Evolutionary conservation across 805 yeast genomes (phyloP).

Genomic region (Aciculoconidium aculeatum): DNA sequence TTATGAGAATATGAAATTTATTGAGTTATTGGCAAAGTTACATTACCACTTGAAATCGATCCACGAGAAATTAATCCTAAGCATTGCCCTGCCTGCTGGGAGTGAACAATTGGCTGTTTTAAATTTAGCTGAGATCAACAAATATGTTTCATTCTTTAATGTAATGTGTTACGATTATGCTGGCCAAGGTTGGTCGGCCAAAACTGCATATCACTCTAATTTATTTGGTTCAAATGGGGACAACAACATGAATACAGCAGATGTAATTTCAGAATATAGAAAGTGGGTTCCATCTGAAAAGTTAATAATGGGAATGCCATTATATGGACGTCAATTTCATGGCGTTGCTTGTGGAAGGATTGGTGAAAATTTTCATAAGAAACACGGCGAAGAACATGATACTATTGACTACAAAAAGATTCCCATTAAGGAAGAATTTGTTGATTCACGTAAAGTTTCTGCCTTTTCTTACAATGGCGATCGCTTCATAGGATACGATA

Average conservation of each 20-base stretch:
- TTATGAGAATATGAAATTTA: conserved; percentile 41
- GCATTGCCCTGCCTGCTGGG: conserved; percentile 76
- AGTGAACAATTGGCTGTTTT: conserved; percentile 38
- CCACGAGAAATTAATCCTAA: conserved; percentile 38
- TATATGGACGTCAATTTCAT: conserved; percentile 55
- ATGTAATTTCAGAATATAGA: conserved; percentile 42
- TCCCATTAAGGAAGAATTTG: conserved; percentile 45
- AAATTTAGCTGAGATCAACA: conserved; percentile 50
- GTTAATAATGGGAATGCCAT: conserved; percentile 79
- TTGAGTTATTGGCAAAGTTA: conserved; percentile 36
- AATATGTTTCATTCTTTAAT: conserved; percentile 64
- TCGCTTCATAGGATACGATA: conserved; percentile 53
- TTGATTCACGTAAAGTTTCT: conserved; percentile 46
- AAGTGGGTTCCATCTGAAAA: conserved; percentile 41
- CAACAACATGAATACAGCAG: conserved; percentile 41
- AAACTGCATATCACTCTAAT: conserved; percentile 66
- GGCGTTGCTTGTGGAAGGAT: conserved; percentile 25
- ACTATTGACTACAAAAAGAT: conserved; percentile 52
- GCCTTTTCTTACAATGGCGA: conserved; percentile 23
- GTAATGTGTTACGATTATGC: conserved; percentile 88
- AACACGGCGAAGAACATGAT: conserved; percentile 17
- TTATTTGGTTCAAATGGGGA: conserved; percentile 39
- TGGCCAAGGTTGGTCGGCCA: conserved; percentile 63
- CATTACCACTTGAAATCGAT: conserved; percentile 32
- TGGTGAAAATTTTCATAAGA: conserved; percentile 33